Base-by-base conservation (phyloP, 306 rosid genomes). In the Lathyrus tuberosus region DNA sequence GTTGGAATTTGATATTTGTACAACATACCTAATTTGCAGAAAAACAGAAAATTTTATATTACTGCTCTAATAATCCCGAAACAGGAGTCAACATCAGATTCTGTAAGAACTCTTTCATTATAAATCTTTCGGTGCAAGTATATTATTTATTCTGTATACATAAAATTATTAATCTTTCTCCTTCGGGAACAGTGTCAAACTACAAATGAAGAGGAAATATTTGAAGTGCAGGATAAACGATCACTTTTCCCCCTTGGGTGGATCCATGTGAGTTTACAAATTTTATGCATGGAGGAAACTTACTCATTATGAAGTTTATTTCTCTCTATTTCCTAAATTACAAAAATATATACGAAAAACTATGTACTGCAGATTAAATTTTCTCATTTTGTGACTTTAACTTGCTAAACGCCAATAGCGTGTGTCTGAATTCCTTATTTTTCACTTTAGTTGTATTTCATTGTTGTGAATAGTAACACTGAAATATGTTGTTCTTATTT, bases 201-300 rank as follows among this genome's bases (percentile, higher is more conserved):
- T 43, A 90, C 94, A 51, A 86, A 90, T 73, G 98, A 94, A 82
- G 98, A 94, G 86, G 98, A 94, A 74, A 90, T 94, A 69, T 94
- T 94, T 83, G 98, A 94, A 68, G 96, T 85, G 76, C 98, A 94
- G 81, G 98, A 90, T 57, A 90, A 84, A 76, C 84, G 71, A 59
- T 94, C 98, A 62, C 96, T 94, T 75, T 94, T 93, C 56, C 97
- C 98, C 53, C 98, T 93, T 79, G 98, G 98, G 40, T 93, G 98
- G 98, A 93, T 93, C 70, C 98, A 94, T 69, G 98, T 94, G 87
- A 90, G 97, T 82, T 81, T 68, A 60, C 22, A 13, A 61, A 37
- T 28, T 48, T 22, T 52, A 30, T 35, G 20, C 59, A 44, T 73
- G 62, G 61, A 67, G 28, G 68, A 62, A 59, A 51, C 44, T 40